Evolutionary conservation across 805 yeast species (phyloP), one percentile per base, ranked within the genome.

Genomic region (Saccharomyces kudriavzevii): DNA sequence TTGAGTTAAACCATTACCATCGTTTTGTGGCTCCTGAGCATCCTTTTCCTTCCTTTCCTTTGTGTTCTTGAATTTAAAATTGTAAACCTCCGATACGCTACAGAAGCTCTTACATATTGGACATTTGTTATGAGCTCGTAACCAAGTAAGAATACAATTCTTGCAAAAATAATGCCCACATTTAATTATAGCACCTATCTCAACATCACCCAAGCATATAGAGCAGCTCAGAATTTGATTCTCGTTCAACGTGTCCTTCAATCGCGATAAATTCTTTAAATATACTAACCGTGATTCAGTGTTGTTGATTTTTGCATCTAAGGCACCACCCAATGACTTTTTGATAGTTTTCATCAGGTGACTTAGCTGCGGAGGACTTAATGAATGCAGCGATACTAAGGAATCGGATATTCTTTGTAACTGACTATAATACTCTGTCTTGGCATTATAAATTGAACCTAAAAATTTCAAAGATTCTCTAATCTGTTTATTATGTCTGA

Each of bases 91-190:
- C 3, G 74, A 68, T 8, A 63, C 57, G 25, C 68, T 69, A 17
- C 89, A 71, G 1, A 58, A 58, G 2, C 77, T 70, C 56, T 89
- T 88, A 70, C 99, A 94, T 59, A 90, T 75, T 0, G 99, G 98
- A 68, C 99, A 94, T 1, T 73, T 70, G 1, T 70, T 65, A 43
- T 78, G 78, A 14, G 73, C 73, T 22, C 69, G 70, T 51, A 86
- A 65, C 99, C 99, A 94, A 52, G 76, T 82, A 20, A 72, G 76
- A 40, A 94, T 73, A 67, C 99, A 94, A 1, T 80, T 87, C 54
- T 81, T 79, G 66, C 99, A 94, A 65, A 86, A 94, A 60, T 83
- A 83, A 69, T 94, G 99, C 0, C 98, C 98, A 76, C 99, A 94
- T 9, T 82, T 82, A 0, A 96, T 85, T 53, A 94, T 73, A 0